Conservation (phyloP, 2,329 filamentous ascomycete genomes). For the Penicillium olsonii region DNA sequence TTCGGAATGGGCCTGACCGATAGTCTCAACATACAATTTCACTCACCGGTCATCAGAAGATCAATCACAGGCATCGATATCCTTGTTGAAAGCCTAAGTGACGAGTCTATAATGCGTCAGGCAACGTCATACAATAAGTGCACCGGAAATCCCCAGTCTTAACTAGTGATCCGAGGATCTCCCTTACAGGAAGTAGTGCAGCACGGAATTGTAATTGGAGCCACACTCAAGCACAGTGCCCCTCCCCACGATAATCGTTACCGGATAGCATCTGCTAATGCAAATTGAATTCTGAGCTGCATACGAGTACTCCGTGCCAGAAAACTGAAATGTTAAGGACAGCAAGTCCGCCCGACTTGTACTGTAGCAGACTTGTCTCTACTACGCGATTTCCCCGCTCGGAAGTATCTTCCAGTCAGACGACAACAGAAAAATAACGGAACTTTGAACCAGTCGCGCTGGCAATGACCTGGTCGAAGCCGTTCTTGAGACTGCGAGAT, state of each 20-base stretch:
- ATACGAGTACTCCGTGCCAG: neutral
- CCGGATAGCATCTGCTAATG: neutral
- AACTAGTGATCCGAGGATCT: neutral
- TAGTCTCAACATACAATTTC: neutral
- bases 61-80: neutral
- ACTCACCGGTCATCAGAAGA: neutral
- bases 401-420: neutral
- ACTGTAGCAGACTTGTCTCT: neutral
- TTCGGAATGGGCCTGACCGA: too few species aligned
- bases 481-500: slow-evolving; percentile 8
- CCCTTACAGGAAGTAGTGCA: neutral
- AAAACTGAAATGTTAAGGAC: neutral
- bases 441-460: neutral
- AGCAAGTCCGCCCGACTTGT: neutral
- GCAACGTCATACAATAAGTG: neutral
- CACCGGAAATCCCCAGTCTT: neutral
- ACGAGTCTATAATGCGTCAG: neutral
- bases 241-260: neutral
- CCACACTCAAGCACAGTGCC: neutral
- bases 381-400: neutral
- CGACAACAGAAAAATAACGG: neutral
- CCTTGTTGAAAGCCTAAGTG: neutral
- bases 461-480: slow-evolving; percentile 10
- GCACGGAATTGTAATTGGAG: slow-evolving; percentile 3
- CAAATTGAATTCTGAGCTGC: neutral